These are phyloP conservation scores for Yamadazyma pseudoaaseri DNA, from an alignment of 1,139 yeast species.

Conservation along the genomic window DNA sequence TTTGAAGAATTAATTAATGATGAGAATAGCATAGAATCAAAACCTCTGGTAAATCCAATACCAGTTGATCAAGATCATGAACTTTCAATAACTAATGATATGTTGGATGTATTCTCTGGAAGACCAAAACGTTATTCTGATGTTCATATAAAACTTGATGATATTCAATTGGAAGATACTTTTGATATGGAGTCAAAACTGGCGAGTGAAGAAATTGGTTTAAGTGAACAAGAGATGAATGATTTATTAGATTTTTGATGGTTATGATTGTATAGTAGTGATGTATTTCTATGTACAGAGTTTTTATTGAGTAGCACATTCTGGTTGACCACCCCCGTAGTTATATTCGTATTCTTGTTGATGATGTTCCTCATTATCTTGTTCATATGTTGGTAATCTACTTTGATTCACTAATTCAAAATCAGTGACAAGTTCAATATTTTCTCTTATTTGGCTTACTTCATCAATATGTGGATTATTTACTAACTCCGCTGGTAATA, in stretches of 20 bases:
- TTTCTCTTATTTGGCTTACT: constrained; percentile 32
- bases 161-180: constrained; percentile 11
- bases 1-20: constrained; percentile 24
- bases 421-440: constrained; percentile 42
- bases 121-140: background rate
- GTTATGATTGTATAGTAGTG: background rate
- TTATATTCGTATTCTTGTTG: constrained; percentile 5
- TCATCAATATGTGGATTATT: constrained; percentile 24
- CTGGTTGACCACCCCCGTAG: constrained; percentile 26
- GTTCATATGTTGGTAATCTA: constrained; percentile 36
- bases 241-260: constrained; percentile 34
- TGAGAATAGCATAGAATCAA: constrained; percentile 38
- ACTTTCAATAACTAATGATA: background rate
- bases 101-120: background rate
- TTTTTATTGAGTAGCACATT: constrained; percentile 25
- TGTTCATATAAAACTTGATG: constrained; percentile 5
- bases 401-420: constrained; percentile 30
- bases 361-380: constrained; percentile 9
- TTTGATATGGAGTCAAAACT: constrained; percentile 7
- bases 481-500: constrained; percentile 48
- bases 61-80: background rate
- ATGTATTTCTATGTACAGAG: background rate
- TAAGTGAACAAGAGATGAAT: constrained; percentile 33
- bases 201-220: constrained; percentile 23
- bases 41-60: constrained; percentile 9